A percentile compares a stretch with the other conserved stretches of the same genome.
phyloP scores from a whole-genome alignment of 208 protist species.

The Acanthamoeba polyphaga region DNA sequence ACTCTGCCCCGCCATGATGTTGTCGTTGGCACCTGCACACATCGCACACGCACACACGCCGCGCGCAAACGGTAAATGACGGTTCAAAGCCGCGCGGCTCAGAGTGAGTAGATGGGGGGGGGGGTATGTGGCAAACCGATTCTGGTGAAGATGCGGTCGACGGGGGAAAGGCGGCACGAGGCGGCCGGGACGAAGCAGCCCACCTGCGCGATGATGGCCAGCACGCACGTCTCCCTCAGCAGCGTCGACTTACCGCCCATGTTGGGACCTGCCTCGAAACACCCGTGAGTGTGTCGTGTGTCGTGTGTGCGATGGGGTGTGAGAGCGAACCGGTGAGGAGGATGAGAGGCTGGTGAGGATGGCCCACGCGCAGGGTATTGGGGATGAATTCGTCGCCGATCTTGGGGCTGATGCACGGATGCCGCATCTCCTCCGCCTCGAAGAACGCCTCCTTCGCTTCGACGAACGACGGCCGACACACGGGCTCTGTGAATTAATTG shows the following conservation, averaged over 20 bases:
- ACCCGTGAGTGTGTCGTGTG: neutral
- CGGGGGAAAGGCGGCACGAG: constrained; percentile 87
- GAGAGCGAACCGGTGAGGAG: constrained; percentile 93
- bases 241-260: constrained; percentile 99
- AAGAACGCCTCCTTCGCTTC: constrained; percentile 48
- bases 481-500: constrained; percentile 1
- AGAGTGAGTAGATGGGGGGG: no score
- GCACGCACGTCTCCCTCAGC: constrained; percentile 95
- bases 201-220: constrained; percentile 97
- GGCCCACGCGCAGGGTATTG: constrained; percentile 76
- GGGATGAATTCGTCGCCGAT: constrained; percentile 83
- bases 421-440: constrained; percentile 76
- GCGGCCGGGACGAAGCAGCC: constrained; percentile 94
- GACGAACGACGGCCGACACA: constrained; percentile 83
- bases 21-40: constrained; percentile 94
- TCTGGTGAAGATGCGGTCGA: constrained; percentile 98
- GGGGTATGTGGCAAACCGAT: constrained; percentile 86
- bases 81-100: neutral
- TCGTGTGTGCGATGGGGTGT: no score
- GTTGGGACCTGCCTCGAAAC: constrained; percentile 92
- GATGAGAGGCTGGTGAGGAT: constrained; percentile 85
- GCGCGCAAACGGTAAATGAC: neutral
- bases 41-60: neutral
- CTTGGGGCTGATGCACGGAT: constrained; percentile 81
- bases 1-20: constrained; percentile 96